phyloP scores from a whole-genome alignment of 139 green algal genomes.

The Tetraselmis striata region DNA sequence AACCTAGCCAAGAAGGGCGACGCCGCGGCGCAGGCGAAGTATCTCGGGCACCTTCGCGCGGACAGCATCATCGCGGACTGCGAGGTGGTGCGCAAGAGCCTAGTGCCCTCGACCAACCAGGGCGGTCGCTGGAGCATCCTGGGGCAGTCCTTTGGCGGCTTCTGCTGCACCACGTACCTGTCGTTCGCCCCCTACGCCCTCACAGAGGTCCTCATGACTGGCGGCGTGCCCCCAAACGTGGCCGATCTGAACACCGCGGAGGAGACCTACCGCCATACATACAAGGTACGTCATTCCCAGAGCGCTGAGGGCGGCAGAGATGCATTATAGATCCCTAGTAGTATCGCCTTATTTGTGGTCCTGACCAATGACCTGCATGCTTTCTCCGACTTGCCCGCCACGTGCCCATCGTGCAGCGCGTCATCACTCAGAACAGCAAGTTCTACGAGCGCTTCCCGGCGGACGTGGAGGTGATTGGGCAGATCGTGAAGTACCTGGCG shows the following conservation, averaged over 20 bases:
- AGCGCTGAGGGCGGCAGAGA: not conserved
- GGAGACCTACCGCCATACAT: conserved; percentile 4
- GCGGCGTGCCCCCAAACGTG: conserved; percentile 62
- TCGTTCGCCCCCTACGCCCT: conserved; percentile 56
- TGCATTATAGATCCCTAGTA: not conserved
- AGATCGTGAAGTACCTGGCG: conserved; percentile 65
- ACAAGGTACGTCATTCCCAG: not conserved
- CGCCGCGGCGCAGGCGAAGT: conserved; percentile 63
- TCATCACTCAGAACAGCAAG: conserved; percentile 70
- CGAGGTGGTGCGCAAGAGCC: conserved; percentile 63
- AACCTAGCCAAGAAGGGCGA: conserved; percentile 44
- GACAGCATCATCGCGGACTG: conserved; percentile 88
- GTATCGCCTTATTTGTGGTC: not conserved
- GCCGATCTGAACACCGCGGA: not conserved
- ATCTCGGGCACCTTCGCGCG: conserved; percentile 67
- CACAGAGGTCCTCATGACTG: conserved; percentile 63
- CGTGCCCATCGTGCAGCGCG: not conserved
- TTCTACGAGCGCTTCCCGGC: conserved; percentile 74
- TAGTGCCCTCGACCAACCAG: conserved; percentile 40
- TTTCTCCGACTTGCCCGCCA: not conserved
- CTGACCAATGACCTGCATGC: not conserved
- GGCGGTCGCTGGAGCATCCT: conserved; percentile 68
- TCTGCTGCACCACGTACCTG: conserved; percentile 88
- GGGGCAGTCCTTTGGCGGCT: conserved; percentile 93
- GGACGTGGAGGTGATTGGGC: conserved; percentile 38